Evolutionary conservation across 352 stramenopile species (phyloP), one percentile per base, ranked within the genome.

Genomic region (Globisporangium apiculatum): DNA sequence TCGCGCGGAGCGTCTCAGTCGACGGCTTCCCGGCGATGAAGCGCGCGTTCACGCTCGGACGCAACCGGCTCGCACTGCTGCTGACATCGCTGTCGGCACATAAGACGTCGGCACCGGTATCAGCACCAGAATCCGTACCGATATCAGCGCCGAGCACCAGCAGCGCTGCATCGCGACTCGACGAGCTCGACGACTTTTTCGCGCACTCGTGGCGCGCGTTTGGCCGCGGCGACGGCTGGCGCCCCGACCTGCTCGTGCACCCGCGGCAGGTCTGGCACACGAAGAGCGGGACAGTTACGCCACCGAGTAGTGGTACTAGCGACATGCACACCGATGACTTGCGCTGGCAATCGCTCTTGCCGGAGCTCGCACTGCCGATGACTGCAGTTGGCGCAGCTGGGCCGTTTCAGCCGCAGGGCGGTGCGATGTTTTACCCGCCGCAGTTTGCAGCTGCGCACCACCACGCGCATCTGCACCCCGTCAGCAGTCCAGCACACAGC

Each of bases 191-290:
- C 51, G 64, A 60, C 1, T 90, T 91, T 45, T 91, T 89, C 52
- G 51, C 62, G 7, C 70, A 71, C 4, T 84, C 69, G 36, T 91
- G 81, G 79, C 67, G 76, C 49, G 56, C 75, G 9, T 94, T 91
- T 48, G 79, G 78, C 0, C 75, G 79, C 48, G 82, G 79, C 2
- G 80, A 89, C 48, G 84, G 84, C 14, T 94, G 81, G 81, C 72
- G 84, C 7, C 84, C 84, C 1, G 84, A 94, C 18, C 53, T 94
- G 50, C 66, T 94, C 12, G 79, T 91, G 12, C 84, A 94, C 51
- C 84, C 84, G 36, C 73, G 84, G 7, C 84, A 94, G 47, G 68
- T 76, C 9, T 91, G 81, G 84, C 78, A 88, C 36, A 58, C 60
- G 55, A 64, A 79, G 12, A 47, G 42, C 7, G 42, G 42, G 11